Base-by-base conservation (phyloP, 371 early-diverging fungal genomes). In the Racocetra persica region DNA sequence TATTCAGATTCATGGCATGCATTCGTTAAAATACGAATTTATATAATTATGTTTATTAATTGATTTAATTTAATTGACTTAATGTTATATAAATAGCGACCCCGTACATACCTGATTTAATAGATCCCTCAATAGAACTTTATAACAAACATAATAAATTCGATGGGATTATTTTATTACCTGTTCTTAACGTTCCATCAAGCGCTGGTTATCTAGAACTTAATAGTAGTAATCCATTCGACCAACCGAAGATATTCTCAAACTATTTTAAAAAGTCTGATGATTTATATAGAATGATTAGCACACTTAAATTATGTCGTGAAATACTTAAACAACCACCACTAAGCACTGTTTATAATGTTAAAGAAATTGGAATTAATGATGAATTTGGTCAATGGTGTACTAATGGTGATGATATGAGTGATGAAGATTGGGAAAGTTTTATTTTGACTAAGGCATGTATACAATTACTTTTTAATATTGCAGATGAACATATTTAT, bases 321-420 rank as follows among this genome's bases (percentile, higher is more conserved):
- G 63, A 63, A 26, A 63, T 63, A 5, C 0, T 26, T 63, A 63
- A 63, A 14, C 63, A 24, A 7, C 63, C 63, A 24, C 24, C 63
- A 63, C 26, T 63, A 63, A 26, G 24, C 14, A 63, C 63, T 63
- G 14, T 24, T 26, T 63, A 10, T 20, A 26, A 8, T 14, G 7
- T 26, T 14, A 63, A 63, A 24, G 24, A 63, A 24, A 2, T 63
- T 24, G 63, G 26, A 28, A 11, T 63, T 2, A 63, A n/a, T 63
- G 63, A 63, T 63, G 63, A 63, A 63, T 63, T 63, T 63, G 63
- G 63, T 26, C 22, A 63, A 63, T 63, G 24, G 63, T 5, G 24
- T 7, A 63, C 8, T 63, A 26, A 26, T 8, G 63, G 63, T 0
- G 63, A 24, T 13, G 26, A 63, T 1, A 63, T 63, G 22, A 24